These are phyloP conservation scores for Pseudohalonectria lignicola DNA, from an alignment of 2,329 filamentous ascomycete genomes.

Conservation along the genomic window DNA sequence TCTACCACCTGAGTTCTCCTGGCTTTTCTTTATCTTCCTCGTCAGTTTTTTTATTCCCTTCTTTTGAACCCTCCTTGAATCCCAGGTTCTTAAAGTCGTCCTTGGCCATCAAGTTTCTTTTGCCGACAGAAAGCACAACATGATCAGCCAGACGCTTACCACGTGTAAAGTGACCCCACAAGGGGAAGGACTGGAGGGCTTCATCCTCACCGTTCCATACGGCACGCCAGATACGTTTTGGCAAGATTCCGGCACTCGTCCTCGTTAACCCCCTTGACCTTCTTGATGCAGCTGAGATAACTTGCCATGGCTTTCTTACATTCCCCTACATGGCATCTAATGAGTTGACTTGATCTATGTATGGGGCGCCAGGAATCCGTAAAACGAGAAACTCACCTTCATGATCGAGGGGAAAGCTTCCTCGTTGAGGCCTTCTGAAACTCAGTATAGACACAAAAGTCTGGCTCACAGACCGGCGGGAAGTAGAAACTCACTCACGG, in stretches of 20 bases:
- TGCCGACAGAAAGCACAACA: slow-evolving; percentile 4
- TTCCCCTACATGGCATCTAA: slow-evolving; percentile 54
- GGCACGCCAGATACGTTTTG: slow-evolving; percentile 79
- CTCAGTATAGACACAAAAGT: neutral
- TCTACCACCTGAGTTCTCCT: slow-evolving; percentile 21
- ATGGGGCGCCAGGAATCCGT: too few relatives aligned
- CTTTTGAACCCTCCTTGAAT: slow-evolving; percentile 38
- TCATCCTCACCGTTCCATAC: slow-evolving; percentile 75
- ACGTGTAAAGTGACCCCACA: too few relatives aligned
- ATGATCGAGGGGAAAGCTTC: slow-evolving; percentile 93
- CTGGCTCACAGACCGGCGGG: too few relatives aligned
- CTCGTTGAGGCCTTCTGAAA: slow-evolving; percentile 63
- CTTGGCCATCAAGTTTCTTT: slow-evolving; percentile 88
- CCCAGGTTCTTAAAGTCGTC: slow-evolving; percentile 94
- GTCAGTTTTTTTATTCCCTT: slow-evolving; percentile 17
- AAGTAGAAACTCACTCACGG: slow-evolving; percentile 16
- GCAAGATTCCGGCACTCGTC: slow-evolving; percentile 74
- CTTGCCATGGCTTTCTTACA: slow-evolving; percentile 81
- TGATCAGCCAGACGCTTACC: neutral
- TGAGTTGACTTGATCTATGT: too few relatives aligned
- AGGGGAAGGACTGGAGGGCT: too few relatives aligned
- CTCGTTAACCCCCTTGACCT: slow-evolving; percentile 73
- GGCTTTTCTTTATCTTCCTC: slow-evolving; percentile 17
- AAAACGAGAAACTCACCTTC: slow-evolving; percentile 41
- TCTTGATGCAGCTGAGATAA: slow-evolving; percentile 83